phyloP scores from a whole-genome alignment of 2,329 filamentous ascomycete species.

The Harringtonia lauricola region DNA sequence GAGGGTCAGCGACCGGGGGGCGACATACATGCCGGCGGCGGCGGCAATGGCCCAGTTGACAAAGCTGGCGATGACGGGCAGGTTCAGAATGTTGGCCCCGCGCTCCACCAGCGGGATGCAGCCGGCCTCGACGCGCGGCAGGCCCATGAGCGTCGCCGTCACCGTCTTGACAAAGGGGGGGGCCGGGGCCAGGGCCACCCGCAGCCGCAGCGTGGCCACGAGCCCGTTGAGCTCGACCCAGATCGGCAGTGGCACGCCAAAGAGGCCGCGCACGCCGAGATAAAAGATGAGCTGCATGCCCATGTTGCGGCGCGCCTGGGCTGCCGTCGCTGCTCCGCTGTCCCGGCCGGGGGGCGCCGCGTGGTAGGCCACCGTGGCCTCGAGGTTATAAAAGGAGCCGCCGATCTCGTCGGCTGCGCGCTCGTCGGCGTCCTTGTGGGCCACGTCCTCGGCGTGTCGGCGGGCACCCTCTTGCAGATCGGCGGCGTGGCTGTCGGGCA shows the following conservation, averaged over 20 bases:
- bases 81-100: slow-evolving; percentile 81
- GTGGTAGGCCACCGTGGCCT: slow-evolving; percentile 85
- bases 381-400: slow-evolving; percentile 86
- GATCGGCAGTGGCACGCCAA: slow-evolving; percentile 78
- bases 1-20: slow-evolving; percentile 86
- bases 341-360: slow-evolving; percentile 62
- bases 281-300: slow-evolving; percentile 96
- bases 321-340: slow-evolving; percentile 22
- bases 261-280: slow-evolving; percentile 76
- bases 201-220: slow-evolving; percentile 76
- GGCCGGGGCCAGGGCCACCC: slow-evolving; percentile 77
- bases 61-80: slow-evolving; percentile 90
- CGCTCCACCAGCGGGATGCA: slow-evolving; percentile 89
- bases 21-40: slow-evolving; percentile 82
- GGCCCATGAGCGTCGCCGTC: slow-evolving; percentile 88
- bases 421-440: slow-evolving; percentile 69
- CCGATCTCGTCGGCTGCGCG: slow-evolving; percentile 82
- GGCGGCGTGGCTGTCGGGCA: slow-evolving; percentile 71
- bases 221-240: slow-evolving; percentile 82
- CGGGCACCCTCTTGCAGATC: slow-evolving; percentile 75
- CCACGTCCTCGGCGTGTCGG: slow-evolving; percentile 60
- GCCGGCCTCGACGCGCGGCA: slow-evolving; percentile 79
- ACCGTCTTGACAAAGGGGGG: slow-evolving; percentile 87
- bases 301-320: slow-evolving; percentile 89
- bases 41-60: slow-evolving; percentile 91